Evolutionary conservation across 2,329 filamentous ascomycete species (phyloP).

Genomic region (Trichoderma arundinaceum): DNA sequence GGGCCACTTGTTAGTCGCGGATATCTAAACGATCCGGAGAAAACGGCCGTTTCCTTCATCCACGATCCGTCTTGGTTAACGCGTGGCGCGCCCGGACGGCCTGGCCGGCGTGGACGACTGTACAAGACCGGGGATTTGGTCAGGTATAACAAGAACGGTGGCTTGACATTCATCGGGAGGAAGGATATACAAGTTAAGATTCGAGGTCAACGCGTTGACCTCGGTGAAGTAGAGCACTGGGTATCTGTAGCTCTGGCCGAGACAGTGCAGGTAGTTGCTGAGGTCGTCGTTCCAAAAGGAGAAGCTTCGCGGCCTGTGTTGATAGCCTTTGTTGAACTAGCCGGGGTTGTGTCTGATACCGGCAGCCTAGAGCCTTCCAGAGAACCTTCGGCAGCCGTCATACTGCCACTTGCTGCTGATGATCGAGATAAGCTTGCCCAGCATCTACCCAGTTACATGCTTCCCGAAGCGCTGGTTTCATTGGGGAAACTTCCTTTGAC

Average conservation of each 20-base stretch:
- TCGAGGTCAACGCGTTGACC: conserved; percentile 61
- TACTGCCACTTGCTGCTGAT: too few relatives aligned
- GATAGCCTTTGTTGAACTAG: neutral
- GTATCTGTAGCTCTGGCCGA: too few relatives aligned
- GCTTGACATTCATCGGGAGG: conserved; percentile 54
- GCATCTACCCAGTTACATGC: conserved; percentile 45
- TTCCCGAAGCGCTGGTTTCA: conserved; percentile 48
- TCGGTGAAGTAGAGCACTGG: conserved; percentile 39
- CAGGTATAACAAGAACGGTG: conserved; percentile 47
- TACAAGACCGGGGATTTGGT: conserved; percentile 58
- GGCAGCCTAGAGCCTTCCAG: too few relatives aligned
- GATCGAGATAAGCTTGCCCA: neutral
- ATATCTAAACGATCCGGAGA: conserved; percentile 36
- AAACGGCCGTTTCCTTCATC: conserved; percentile 38
- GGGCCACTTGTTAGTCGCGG: conserved; percentile 37
- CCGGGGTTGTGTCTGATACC: neutral
- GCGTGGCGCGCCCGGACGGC: neutral
- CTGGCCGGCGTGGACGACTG: conserved; percentile 39
- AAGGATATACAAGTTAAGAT: conserved; percentile 65
- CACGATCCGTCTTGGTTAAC: conserved; percentile 53
- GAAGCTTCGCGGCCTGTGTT: neutral
- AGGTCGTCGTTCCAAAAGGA: conserved; percentile 3
- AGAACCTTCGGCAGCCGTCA: neutral
- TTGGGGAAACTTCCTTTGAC: conserved; percentile 45
- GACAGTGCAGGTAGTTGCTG: neutral